Evolutionary conservation across 345 rosid genomes (phyloP).

Genomic region (Turritis glabra): DNA sequence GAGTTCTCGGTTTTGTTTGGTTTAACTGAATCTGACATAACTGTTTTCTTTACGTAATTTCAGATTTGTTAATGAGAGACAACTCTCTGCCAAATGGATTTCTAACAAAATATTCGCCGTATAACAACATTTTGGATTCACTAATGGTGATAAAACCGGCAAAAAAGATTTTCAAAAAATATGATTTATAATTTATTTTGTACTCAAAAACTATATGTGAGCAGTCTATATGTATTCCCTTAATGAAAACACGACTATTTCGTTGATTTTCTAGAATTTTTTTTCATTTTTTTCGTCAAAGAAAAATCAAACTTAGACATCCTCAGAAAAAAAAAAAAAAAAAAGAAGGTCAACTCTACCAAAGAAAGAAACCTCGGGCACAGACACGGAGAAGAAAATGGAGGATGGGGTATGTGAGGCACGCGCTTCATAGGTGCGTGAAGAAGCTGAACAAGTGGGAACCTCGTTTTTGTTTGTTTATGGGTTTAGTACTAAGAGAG

Average conservation of each 20-base stretch:
- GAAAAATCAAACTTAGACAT: constrained; percentile 27
- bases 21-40: background rate
- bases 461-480: constrained; percentile 9
- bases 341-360: constrained; percentile 5
- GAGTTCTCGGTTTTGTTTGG: background rate
- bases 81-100: no score
- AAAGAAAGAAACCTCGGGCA: constrained; percentile 17
- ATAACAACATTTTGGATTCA: background rate
- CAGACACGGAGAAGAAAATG: constrained; percentile 31
- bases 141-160: no score
- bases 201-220: no score
- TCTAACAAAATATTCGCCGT: no score
- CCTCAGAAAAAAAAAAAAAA: no score
- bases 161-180: no score
- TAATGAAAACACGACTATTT: background rate
- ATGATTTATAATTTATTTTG: no score
- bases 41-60: background rate
- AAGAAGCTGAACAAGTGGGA: constrained; percentile 18
- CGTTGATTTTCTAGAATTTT: constrained; percentile 20
- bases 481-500: background rate
- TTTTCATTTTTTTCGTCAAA: constrained; percentile 5
- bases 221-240: background rate
- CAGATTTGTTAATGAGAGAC: background rate
- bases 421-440: background rate
- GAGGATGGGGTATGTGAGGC: background rate